Conservation (phyloP, 305 asterid genomes). For the Fraxinus latifolia region DNA sequence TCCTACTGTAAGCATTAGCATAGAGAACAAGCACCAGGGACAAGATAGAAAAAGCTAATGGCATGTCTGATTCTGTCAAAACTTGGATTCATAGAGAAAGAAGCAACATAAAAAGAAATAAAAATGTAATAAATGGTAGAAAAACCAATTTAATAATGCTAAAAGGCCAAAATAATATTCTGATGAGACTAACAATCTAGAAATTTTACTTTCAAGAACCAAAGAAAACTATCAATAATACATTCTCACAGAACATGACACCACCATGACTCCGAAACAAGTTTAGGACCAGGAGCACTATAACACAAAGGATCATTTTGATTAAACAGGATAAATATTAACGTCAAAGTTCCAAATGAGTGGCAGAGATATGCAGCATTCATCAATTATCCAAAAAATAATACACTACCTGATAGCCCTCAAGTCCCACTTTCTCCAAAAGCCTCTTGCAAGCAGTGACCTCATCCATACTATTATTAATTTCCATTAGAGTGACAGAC, state of each 20-base stretch:
- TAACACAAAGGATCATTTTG: neutral
- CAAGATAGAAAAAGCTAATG: neutral
- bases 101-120: neutral
- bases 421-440: conserved; percentile 86
- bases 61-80: neutral
- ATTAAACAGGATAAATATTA: neutral
- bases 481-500: conserved; percentile 22
- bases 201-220: neutral
- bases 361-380: neutral
- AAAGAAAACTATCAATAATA: neutral
- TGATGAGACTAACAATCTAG: neutral
- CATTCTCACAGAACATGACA: neutral
- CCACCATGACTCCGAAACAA: neutral
- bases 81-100: neutral
- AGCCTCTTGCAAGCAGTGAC: conserved; percentile 89
- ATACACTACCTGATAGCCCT: conserved; percentile 83
- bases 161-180: neutral
- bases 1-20: neutral
- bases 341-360: neutral
- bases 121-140: neutral
- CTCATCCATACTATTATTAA: conserved; percentile 72
- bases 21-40: neutral
- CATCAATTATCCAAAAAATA: neutral
- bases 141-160: neutral
- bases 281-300: neutral